Conservation (phyloP, 192 early-diverging fungal species). For the Backusella australiensis region DNA sequence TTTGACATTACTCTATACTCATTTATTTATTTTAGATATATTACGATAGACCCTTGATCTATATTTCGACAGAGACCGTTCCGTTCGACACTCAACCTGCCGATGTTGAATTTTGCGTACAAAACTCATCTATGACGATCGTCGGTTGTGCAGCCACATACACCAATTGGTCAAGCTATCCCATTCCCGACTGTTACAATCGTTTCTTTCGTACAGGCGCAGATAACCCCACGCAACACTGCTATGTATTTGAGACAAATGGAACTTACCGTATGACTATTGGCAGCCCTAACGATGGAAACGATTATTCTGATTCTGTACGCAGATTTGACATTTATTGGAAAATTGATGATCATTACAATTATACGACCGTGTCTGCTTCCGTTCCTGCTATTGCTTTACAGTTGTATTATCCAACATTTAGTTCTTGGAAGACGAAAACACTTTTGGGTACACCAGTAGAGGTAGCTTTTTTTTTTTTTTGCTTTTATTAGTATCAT, state of each 20-base stretch:
- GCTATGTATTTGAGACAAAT: slow-evolving; percentile 20
- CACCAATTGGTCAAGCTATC: not conserved
- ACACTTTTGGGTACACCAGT: not conserved
- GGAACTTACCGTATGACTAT: slow-evolving; percentile 1
- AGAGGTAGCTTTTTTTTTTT: not conserved
- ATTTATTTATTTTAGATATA: slow-evolving; percentile 9
- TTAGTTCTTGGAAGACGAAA: slow-evolving; percentile 18
- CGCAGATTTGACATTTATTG: slow-evolving; percentile 26
- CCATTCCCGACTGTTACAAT: not conserved
- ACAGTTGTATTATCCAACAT: slow-evolving; percentile 10
- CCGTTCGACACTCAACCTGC: not conserved
- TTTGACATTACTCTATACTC: not conserved
- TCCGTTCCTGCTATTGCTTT: slow-evolving; percentile 10
- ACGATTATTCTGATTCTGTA: not conserved
- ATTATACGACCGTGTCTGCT: not conserved
- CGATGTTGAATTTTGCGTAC: slow-evolving; percentile 25
- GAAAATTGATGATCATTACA: slow-evolving; percentile 15
- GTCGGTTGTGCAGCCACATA: not conserved
- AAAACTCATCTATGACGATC: slow-evolving; percentile 5
- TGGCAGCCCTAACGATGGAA: not conserved
- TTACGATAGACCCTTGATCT: slow-evolving; percentile 15
- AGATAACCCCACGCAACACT: not conserved
- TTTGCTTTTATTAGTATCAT: not conserved
- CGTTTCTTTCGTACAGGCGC: not conserved
- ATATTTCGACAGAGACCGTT: slow-evolving; percentile 11